Percentiles rank a stretch among this genome's conserved stretches.
phyloP scores from a whole-genome alignment of 106 monocot species.

The Allium sativum region DNA sequence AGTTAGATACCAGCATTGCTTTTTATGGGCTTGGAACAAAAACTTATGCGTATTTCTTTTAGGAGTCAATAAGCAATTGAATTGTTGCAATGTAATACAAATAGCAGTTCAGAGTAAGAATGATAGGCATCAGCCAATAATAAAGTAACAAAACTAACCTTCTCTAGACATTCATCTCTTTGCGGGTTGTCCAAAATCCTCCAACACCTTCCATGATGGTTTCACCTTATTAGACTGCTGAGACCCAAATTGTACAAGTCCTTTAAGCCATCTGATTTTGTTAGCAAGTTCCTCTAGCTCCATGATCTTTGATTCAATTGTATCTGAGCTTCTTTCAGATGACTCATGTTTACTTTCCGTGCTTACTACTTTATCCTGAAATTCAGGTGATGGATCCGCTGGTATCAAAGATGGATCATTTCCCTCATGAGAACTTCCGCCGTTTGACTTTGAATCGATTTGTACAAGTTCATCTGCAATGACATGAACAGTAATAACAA shows the following conservation, averaged over 20 bases:
- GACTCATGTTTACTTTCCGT: slow-evolving; percentile 4
- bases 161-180: neutral
- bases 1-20: no score
- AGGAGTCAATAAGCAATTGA: no score
- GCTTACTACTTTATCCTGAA: slow-evolving; percentile 2
- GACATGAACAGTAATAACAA: neutral
- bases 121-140: no score
- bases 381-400: neutral
- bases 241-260: slow-evolving; percentile 34
- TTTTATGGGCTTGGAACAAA: no score
- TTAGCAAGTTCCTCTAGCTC: slow-evolving; percentile 51
- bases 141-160: no score
- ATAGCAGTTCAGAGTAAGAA: no score
- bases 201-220: slow-evolving; percentile 46
- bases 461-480: slow-evolving; percentile 2
- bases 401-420: neutral
- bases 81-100: no score
- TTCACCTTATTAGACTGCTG: slow-evolving; percentile 35
- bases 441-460: neutral
- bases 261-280: slow-evolving; percentile 62
- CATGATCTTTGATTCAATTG: slow-evolving; percentile 46
- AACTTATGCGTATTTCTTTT: no score
- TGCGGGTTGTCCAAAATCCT: slow-evolving; percentile 3
- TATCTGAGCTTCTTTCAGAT: slow-evolving; percentile 13
- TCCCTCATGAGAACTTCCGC: slow-evolving; percentile 3